Conservation (phyloP, 2,329 filamentous ascomycete genomes). For the Alternaria conjuncta region DNA sequence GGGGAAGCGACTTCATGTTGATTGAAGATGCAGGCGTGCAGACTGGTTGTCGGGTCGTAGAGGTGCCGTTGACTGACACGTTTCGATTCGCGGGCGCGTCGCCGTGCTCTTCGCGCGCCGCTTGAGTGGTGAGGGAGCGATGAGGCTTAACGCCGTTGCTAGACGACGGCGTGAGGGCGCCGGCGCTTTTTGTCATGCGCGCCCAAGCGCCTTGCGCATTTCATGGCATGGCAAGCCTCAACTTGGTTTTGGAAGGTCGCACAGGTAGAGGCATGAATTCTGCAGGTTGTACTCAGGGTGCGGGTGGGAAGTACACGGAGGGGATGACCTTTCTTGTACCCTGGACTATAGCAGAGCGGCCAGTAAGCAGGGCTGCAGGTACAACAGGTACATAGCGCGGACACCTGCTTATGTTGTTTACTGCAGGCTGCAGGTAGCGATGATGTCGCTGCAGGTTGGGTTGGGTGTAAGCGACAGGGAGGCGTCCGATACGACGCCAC, state of each 20-base stretch:
- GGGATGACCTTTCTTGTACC: not conserved
- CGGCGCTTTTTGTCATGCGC: conserved; percentile 9
- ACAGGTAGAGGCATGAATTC: not conserved
- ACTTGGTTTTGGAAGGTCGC: not conserved
- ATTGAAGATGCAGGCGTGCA: not conserved
- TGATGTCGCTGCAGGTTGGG: not conserved
- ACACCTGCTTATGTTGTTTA: conserved; percentile 7
- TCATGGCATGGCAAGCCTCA: not conserved
- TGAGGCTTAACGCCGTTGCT: conserved; percentile 13
- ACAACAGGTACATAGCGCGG: not conserved
- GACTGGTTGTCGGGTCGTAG: not conserved
- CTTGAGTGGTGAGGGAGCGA: conserved; percentile 14
- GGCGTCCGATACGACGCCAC: conserved; percentile 17
- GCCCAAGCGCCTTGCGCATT: not conserved
- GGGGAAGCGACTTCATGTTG: not conserved
- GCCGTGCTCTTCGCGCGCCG: conserved; percentile 12
- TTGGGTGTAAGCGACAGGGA: conserved; percentile 6
- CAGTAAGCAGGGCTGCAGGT: not conserved
- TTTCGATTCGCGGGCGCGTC: conserved; percentile 21
- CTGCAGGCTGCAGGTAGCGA: not conserved
- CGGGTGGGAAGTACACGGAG: conserved; percentile 9
- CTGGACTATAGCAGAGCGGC: not conserved
- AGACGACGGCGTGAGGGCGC: conserved; percentile 9
- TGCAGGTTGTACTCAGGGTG: conserved; percentile 18
- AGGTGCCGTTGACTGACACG: not conserved